A percentile compares a stretch with the other conserved stretches of the same genome.
phyloP scores from a whole-genome alignment of 1,139 yeast genomes.

The Suhomyces atakaporum region DNA sequence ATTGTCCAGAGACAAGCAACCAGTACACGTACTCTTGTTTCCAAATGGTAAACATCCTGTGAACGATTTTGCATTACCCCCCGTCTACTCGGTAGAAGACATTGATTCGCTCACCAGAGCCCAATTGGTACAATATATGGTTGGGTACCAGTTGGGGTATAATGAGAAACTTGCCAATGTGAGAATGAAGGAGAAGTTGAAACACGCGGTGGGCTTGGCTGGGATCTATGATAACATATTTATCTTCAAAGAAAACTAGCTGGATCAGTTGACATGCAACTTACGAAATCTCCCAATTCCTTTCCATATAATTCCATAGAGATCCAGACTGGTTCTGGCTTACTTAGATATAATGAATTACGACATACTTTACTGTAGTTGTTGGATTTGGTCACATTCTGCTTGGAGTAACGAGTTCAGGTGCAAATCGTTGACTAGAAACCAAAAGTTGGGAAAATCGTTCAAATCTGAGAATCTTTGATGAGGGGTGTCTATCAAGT shows the following conservation, averaged over 20 bases:
- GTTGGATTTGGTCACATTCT: too few species aligned
- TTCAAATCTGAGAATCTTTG: too few species aligned
- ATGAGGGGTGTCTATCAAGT: too few species aligned
- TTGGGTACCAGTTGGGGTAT: conserved; percentile 12
- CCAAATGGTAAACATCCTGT: conserved; percentile 13
- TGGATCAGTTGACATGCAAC: too few species aligned
- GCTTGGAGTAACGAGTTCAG: too few species aligned
- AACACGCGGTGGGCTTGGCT: conserved; percentile 14
- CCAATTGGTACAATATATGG: conserved; percentile 11
- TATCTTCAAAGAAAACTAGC: conserved; percentile 8
- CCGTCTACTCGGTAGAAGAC: conserved; percentile 11
- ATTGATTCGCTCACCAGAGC: conserved; percentile 12
- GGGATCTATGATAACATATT: conserved; percentile 13
- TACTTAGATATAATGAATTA: too few species aligned
- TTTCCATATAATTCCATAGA: too few species aligned
- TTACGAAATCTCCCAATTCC: too few species aligned
- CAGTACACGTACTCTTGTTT: conserved; percentile 9
- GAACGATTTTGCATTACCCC: conserved; percentile 11
- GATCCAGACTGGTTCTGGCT: too few species aligned
- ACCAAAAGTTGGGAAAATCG: too few species aligned
- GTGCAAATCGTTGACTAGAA: too few species aligned
- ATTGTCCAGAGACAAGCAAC: conserved; percentile 9
- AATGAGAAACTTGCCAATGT: conserved; percentile 12
- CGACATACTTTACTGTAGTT: too few species aligned
- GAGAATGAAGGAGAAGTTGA: conserved; percentile 13